phyloP scores from a whole-genome alignment of 1,284 basidiomycete species.

The Jaminaea rosea region DNA sequence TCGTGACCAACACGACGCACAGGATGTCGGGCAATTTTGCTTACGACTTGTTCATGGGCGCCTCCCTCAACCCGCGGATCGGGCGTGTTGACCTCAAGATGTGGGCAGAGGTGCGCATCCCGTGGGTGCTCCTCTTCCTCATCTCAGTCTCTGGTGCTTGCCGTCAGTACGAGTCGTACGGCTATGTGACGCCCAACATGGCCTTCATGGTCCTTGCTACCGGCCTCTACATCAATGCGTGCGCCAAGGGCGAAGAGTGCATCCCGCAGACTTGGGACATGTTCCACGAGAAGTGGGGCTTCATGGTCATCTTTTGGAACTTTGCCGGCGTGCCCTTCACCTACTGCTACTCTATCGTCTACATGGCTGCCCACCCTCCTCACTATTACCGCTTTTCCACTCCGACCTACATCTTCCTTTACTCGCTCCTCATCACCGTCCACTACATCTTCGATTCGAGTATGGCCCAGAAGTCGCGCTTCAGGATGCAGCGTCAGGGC shows the following conservation, averaged over 20 bases:
- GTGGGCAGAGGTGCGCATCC: conserved; percentile 96
- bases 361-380: conserved; percentile 86
- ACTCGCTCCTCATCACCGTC: conserved; percentile 28
- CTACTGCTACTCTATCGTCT: conserved; percentile 71
- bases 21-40: conserved; percentile 88
- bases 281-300: conserved; percentile 47
- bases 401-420: conserved; percentile 57
- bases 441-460: conserved; percentile 65
- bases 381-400: conserved; percentile 78
- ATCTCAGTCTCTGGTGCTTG: conserved; percentile 82
- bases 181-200: conserved; percentile 93
- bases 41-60: conserved; percentile 71
- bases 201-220: conserved; percentile 92
- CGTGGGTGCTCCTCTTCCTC: conserved; percentile 93
- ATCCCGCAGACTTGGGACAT: conserved; percentile 89
- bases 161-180: conserved; percentile 78
- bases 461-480: conserved; percentile 94
- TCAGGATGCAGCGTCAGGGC: conserved; percentile 86
- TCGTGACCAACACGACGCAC: conserved; percentile 38
- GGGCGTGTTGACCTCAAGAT: conserved; percentile 94
- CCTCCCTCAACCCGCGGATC: conserved; percentile 82
- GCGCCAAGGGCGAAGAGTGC: conserved; percentile 63
- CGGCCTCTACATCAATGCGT: conserved; percentile 92
- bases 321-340: conserved; percentile 74
- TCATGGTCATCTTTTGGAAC: conserved; percentile 57